phyloP scores from a whole-genome alignment of 2,329 filamentous ascomycete species.

The Botrytis sinoallii region DNA sequence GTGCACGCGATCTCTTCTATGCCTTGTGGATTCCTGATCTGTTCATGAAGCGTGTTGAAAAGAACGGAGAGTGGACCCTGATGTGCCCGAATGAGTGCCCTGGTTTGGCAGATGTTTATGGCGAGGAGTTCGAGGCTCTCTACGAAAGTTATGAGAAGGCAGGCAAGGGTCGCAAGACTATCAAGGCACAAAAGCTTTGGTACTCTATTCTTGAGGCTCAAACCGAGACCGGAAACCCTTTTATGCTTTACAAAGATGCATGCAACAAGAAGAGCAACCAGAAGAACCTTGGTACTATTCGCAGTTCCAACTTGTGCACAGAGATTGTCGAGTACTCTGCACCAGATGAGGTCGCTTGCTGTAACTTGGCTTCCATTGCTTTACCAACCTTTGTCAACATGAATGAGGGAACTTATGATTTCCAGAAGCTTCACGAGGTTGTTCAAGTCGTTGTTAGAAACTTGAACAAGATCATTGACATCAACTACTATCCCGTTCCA shows the following conservation, averaged over 20 bases:
- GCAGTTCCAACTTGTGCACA: conserved; percentile 97
- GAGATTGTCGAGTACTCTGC: conserved; percentile 98
- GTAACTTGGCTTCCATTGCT: conserved; percentile 93
- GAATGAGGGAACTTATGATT: conserved; percentile 81
- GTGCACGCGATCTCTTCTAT: conserved; percentile 95
- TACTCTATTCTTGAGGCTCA: conserved; percentile 97
- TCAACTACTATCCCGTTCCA: conserved; percentile 96
- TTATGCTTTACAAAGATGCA: conserved; percentile 99
- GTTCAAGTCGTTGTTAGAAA: conserved; percentile 90
- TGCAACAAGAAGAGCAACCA: conserved; percentile 99
- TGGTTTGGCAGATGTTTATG: conserved; percentile 92
- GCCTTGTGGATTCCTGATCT: conserved; percentile 98
- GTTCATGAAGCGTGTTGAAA: conserved; percentile 99
- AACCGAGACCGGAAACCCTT: conserved; percentile 97
- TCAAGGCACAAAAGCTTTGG: conserved; percentile 99
- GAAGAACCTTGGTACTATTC: conserved; percentile 98
- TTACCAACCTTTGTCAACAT: conserved; percentile 90
- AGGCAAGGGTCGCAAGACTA: conserved; percentile 81
- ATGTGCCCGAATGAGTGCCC: conserved; percentile 98
- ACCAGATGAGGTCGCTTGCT: conserved; percentile 96
- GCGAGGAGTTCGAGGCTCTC: conserved; percentile 92
- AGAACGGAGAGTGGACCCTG: conserved; percentile 94
- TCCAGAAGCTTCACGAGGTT: conserved; percentile 94
- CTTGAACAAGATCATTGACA: conserved; percentile 96
- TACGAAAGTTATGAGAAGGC: conserved; percentile 91